Evolutionary conservation across 1,284 basidiomycete genomes (phyloP), one percentile per base, ranked within the genome.

Genomic region (Hypsizygus ulmarius): DNA sequence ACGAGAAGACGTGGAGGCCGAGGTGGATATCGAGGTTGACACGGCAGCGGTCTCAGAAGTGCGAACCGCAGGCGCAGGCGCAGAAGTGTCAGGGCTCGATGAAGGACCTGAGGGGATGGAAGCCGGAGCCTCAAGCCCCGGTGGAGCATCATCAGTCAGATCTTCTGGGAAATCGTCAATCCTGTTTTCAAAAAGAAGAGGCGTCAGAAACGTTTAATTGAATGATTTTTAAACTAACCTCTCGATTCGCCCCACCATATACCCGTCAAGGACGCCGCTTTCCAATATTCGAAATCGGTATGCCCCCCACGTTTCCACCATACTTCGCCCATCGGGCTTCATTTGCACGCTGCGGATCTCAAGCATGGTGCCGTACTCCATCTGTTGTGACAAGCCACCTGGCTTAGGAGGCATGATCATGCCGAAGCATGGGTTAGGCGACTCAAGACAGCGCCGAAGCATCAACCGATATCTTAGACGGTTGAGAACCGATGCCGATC

Each of bases 301-400:
- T 5, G 81, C 80, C 1, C 94, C 94, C 65, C 84, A 81, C 0
- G 92, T 89, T 66, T 96, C 89, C 29, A 97, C 85, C 73, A 95
- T 82, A 63, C 89, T 92, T 35, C 94, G 74, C 5, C 95, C 94
- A 65, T 97, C 95, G 1, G 84, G 76, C 15, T 94, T 74, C 82
- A 93, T 91, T 63, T 91, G 87, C 8, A 95, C 90, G 57, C 78
- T 84, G 56, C 79, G 78, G 51, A 98, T 95, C 64, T 93, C 84
- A 42, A 97, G 77, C 87, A 97, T 95, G 21, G 93, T 97, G 2
- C 94, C 94, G 67, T 89, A 97, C 50, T 89, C 84, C 42, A 79
- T 73, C 29, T 81, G 81, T n/a, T 71, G 62, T 5, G 64, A 69
- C 7, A 77, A 43, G 44, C 61, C 54, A 50, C 70, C 58, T n/a